Percentiles rank a stretch among this genome's conserved stretches.
Conservation (phyloP, 352 stramenopile species). For the Plasmopara viticola region DNA sequence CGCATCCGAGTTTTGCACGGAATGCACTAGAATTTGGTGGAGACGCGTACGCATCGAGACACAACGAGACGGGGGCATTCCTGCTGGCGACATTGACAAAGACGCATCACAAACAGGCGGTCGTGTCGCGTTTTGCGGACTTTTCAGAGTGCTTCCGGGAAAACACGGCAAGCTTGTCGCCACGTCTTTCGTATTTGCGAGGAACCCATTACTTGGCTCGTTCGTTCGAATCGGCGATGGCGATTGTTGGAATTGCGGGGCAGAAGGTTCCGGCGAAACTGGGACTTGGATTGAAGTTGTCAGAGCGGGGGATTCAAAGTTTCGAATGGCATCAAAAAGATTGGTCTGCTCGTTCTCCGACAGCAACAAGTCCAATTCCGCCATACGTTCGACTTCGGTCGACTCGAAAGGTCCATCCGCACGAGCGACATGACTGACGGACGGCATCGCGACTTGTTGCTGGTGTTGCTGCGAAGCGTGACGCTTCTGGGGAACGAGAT, state of each 20-base stretch:
- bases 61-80: conserved; percentile 19
- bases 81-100: conserved; percentile 18
- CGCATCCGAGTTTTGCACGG: conserved; percentile 37
- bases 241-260: conserved; percentile 8
- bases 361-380: conserved; percentile 48
- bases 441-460: conserved; percentile 13
- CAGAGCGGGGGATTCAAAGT: conserved; percentile 47
- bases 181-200: conserved; percentile 6
- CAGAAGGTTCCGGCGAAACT: conserved; percentile 7
- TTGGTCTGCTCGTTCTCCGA: conserved; percentile 61
- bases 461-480: conserved; percentile 12
- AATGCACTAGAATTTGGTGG: conserved; percentile 40
- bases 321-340: conserved; percentile 63
- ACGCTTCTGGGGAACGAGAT: conserved; percentile 16
- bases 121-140: conserved; percentile 12
- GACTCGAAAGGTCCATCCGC: conserved; percentile 12
- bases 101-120: conserved; percentile 27
- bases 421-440: conserved; percentile 4
- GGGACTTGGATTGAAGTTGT: conserved; percentile 11
- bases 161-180: conserved; percentile 19
- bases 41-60: conserved; percentile 35
- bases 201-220: conserved; percentile 4
- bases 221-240: conserved; percentile 18
- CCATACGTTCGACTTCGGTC: conserved; percentile 16
- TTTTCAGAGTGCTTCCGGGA: conserved; percentile 19